Evolutionary conservation across 805 yeast species (phyloP), one percentile per base, ranked within the genome.

Genomic region (Starmerella scarabaei): DNA sequence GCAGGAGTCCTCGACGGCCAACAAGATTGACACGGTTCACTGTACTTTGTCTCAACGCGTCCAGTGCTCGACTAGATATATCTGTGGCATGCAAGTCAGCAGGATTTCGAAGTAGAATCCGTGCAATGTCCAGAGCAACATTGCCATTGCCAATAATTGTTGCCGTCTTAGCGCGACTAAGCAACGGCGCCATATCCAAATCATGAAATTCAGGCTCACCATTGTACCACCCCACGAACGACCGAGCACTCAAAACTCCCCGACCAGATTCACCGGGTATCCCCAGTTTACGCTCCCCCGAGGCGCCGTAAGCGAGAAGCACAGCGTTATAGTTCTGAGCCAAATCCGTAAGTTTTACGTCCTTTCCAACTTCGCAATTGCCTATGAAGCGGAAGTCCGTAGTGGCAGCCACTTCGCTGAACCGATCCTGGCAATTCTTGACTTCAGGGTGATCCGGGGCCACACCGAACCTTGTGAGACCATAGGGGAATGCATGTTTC

Each of bases 361-460:
- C 80, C 9, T 23, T 23, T 2, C 94, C 95, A 12, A 88, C 62
- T 4, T 63, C 59, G 8, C 73, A 75, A 53, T 84, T 83, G 2
- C 96, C 96, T 38, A 69, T 65, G 53, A 79, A 85, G 29, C 64
- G 57, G 53, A 77, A 74, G 2, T 58, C 51, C 11, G 60, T 56
- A 19, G 49, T 40, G 54, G 62, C 52, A 2, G 58, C 60, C 18
- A 66, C 63, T 39, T 77, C 75, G n/a, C 28, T 35, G 55, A 91
- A 79, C 38, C 85, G 76, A 16, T 80, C 80, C 57, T 77, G 68
- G 65, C 69, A 65, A 43, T 61, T 61, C 47, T 86, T 88, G 24
- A 91, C 97, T 53, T 91, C 97, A 0, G 95, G 94, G 60, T 91
- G 96, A 60, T 91, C 99, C 2, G 99, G 99, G 0, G 98, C 96